Base-by-base conservation (phyloP, 352 stramenopile species). In the Pythium plurisporium region DNA sequence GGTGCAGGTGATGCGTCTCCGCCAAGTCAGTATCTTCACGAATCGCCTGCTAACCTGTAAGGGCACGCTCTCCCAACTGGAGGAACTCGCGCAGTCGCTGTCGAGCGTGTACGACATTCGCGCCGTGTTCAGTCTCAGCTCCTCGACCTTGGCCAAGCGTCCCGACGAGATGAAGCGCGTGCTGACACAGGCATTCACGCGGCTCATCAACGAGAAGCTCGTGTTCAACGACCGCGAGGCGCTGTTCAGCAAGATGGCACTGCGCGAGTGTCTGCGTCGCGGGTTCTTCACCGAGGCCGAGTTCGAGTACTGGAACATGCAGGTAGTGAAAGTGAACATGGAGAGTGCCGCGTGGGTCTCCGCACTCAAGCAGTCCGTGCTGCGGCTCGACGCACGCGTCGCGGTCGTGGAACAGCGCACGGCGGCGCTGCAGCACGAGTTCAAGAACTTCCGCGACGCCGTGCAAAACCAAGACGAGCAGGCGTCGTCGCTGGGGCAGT, bases 291-390 rank as follows among this genome's bases (percentile, higher is more conserved):
- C 22, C 1, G 10, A 31, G 2, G 5, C 19, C 15, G 57, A 59
- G 45, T 55, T 31, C 12, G 31, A 47, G 17, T 42, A 49, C 5
- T 64, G 42, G 30, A 49, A 54, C 36, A 41, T 57, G 42, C 23
- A 58, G 33, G 14, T 55, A 15, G n/a, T 54, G 40, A 57, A 59
- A 26, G 40, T 58, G 14, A 54, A 59, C 40, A 64, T 64, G 48
- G 57, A 64, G 23, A 62, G 45, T 23, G 36, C 56, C 2, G 1
- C 14, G 37, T 57, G 56, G 45, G 45, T 64, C 25, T 10, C 12
- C 4, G 29, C 29, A 15, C 23, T 64, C 36, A 50, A 64, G 38
- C 36, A 47, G 29, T 56, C 45, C 4, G 22, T 63, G 4, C 45
- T 17, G 20, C 49, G 22, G 8, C 44, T 64, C 2, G 47, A 44